Base-by-base conservation (phyloP, 2,329 filamentous ascomycete genomes). In the Stachybotrys echinatus region DNA sequence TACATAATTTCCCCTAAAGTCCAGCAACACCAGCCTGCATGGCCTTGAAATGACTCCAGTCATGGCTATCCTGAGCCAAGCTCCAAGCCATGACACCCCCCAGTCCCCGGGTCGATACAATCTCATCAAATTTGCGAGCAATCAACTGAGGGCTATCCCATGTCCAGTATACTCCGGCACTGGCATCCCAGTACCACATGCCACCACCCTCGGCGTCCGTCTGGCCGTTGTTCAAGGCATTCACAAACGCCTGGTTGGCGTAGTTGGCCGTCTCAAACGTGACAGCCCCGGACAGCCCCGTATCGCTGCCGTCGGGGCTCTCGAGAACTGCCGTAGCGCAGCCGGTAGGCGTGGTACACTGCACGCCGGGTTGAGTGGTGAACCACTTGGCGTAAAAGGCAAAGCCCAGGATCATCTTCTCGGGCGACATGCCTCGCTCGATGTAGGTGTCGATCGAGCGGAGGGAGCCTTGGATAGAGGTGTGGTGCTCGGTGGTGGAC, bases 371-470 rank as follows among this genome's bases (percentile, higher is more conserved):
- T 46, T 77, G 70, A 2, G 77, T 81, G 46, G 68, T 73, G 67
- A 87, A 88, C 67, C 76, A 88, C 61, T 88, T 88, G 44, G 79
- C 77, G 62, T 88, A 88, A 61, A 84, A 87, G 3, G 83, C 81
- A 48, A 89, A 79, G 0, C 85, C 85, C 3, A 88, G 72, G 54
- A 85, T 85, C 44, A 87, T 71, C 62, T 81, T 83, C 42, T 67
- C 61, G 0, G 79, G 62, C 0, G 74, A 65, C 2, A 81, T 75
- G 3, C 85, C 85, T 21, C 77, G 75, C 3, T 70, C 65, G 17
- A 84, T 63, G 62, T 88, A 89, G 37, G 74, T 74, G 47, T 83
- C 70, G 59, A 89, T 64, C 1, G 78, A 69, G 5, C 75, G 69
- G 2, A 79, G 60, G 8, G 83, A 82, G 12, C 72, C 74, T 46